Evolutionary conservation across 345 rosid species (phyloP).

Genomic region (Raphanus sativus): DNA sequence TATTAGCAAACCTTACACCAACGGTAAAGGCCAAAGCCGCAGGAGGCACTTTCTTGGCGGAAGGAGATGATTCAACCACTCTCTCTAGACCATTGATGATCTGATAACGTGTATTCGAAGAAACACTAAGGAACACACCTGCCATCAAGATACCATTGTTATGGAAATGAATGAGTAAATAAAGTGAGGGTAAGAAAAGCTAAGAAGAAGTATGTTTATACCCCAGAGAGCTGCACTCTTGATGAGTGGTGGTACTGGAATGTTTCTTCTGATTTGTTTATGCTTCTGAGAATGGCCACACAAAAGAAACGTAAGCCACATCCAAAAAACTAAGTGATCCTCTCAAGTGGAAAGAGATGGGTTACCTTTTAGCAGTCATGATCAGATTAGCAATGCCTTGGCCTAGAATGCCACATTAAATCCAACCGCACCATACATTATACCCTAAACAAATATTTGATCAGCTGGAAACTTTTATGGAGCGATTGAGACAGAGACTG

Average conservation of each 20-base stretch:
- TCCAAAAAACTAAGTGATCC: neutral
- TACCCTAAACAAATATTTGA: constrained; percentile 41
- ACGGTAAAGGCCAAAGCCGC: constrained; percentile 82
- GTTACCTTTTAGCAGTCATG: constrained; percentile 89
- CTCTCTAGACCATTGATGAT: constrained; percentile 75
- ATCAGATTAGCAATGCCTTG: constrained; percentile 93
- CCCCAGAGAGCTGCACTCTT: constrained; percentile 98
- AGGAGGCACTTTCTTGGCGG: constrained; percentile 68
- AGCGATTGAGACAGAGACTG: neutral
- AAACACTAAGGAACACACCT: constrained; percentile 76
- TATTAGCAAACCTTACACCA: constrained; percentile 83
- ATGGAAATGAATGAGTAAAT: neutral
- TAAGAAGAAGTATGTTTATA: constrained; percentile 29
- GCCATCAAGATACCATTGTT: constrained; percentile 16
- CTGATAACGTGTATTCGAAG: constrained; percentile 87
- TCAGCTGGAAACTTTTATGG: neutral
- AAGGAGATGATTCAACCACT: constrained; percentile 68
- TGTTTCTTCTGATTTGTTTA: constrained; percentile 77
- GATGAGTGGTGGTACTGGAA: constrained; percentile 84
- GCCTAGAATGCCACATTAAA: constrained; percentile 90
- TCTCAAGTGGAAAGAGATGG: neutral
- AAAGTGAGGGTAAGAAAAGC: neutral
- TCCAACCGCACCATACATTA: constrained; percentile 83
- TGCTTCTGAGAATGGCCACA: constrained; percentile 50
- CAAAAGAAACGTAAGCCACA: no score